Conservation (phyloP, 192 early-diverging fungal genomes). For the Backusella tuberculispora region DNA sequence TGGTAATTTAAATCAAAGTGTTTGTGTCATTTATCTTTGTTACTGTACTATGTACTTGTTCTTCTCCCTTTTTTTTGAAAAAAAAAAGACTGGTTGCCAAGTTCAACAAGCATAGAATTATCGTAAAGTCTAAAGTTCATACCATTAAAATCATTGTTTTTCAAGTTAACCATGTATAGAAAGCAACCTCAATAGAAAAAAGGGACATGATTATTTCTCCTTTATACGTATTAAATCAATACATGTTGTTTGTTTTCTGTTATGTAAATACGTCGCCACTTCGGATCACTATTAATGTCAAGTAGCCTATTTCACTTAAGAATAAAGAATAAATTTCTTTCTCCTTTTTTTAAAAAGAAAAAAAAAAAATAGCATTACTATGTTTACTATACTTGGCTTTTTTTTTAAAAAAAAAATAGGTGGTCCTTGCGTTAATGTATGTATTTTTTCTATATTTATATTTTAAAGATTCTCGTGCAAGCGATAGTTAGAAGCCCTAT, state of each 20-base stretch:
- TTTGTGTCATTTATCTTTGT: background rate
- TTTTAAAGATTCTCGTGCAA: too few relatives aligned
- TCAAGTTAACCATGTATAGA: slow-evolving; percentile 2
- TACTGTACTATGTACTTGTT: background rate
- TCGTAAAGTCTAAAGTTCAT: background rate
- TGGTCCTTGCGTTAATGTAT: background rate
- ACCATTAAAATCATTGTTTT: background rate
- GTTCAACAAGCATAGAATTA: background rate
- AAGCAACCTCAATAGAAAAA: background rate
- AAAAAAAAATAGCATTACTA: background rate
- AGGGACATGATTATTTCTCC: slow-evolving; percentile 3
- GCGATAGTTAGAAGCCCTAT: too few relatives aligned
- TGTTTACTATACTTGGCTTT: slow-evolving; percentile 4
- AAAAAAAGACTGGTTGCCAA: background rate
- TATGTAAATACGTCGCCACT: background rate
- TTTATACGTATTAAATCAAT: background rate
- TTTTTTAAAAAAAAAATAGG: background rate
- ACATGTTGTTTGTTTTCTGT: background rate
- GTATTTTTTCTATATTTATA: background rate
- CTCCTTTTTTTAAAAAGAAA: background rate
- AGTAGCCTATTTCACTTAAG: background rate
- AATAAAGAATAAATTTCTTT: background rate
- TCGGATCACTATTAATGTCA: background rate
- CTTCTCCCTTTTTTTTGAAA: background rate
- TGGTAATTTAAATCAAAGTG: background rate